Evolutionary conservation across 805 yeast species (phyloP), one percentile per base, ranked within the genome.

Genomic region (Grigorovia yakushimaensis): DNA sequence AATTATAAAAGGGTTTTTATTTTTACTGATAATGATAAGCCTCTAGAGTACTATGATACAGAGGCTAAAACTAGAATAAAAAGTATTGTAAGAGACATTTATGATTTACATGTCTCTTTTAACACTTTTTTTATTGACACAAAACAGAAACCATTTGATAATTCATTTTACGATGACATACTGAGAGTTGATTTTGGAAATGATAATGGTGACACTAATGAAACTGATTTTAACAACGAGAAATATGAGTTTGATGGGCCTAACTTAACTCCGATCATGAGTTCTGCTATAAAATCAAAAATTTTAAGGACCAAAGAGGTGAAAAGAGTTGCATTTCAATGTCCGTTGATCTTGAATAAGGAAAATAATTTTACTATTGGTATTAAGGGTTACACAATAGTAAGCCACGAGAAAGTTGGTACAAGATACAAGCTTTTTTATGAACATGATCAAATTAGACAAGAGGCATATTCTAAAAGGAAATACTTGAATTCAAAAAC

Each of bases 1-100:
- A 77, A 77, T 44, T 73, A 72, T 41, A 77, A 76, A 53, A 80
- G 83, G 55, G 65, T 86, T 3, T 74, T 87, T 52, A 66, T 88
- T 58, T 77, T 88, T 57, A 86, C 96, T 0, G 84, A 82, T 59
- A 79, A 82, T 59, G 93, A 84, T 54, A 65, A 64, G 42, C 97
- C 96, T 0, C 74, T 67, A 51, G 69, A 70, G 46, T 67, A 68
- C 7, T 55, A 67, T 7, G 68, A 72, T 15, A 48, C 56, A 2
- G 68, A 60, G 6, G 65, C 70, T 3, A 73, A 73, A 54, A 70
- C 69, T 42, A 67, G 76, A 5, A 66, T 86, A 21, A 73, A 81
- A 53, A 76, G 75, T 18, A 68, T 81, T 5, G 71, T 83, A 13
- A 73, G 73, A 38, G 93, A 84, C 61, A 71, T 80, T 47, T 75